Evolutionary conservation across 306 rosid genomes (phyloP), one percentile per base, ranked within the genome.

Genomic region (Rosa chinensis): DNA sequence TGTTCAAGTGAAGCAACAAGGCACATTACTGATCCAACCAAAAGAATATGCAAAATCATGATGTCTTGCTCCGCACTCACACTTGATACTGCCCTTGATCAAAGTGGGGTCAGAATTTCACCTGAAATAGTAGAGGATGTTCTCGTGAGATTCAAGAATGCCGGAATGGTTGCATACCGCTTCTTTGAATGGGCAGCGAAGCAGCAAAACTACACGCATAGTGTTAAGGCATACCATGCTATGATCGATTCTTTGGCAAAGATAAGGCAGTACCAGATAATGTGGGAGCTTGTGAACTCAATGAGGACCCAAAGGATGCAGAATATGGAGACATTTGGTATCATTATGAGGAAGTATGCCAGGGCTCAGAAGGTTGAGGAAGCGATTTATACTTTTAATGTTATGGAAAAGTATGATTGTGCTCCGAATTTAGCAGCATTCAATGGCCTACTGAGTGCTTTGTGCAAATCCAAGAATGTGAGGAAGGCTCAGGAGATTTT

Each of bases 401-500:
- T 87, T 35, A 89, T 91, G 97, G 97, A 91, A 39, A 92, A 94
- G 70, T 89, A 88, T 75, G 88, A 79, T 10, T 82, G 84, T 9
- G 44, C 84, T 6, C 92, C 87, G 0, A 94, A 94, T 82, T 85
- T 91, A 62, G 92, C 86, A 1, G 97, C 97, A 3, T 91, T 92
- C 74, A 91, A 92, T 84, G 95, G 92, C 53, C 84, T 91, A 82
- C 74, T 92, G 37, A 89, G 97, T 77, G 92, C 99, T 79, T 83
- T 92, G 53, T 91, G 95, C 64, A 92, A 92, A 85, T 88, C 97
- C 75, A 89, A 85, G 77, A 94, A 91, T 89, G 92, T 89, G 55
- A 88, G 97, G 88, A 94, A 92, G 89, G 99, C 97, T 66, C 97
- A 92, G 66, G 98, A 94, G 90, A 84, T 94, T 53, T 94, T 91